Evolutionary conservation across 805 yeast genomes (phyloP).

Genomic region (Ogataea corticis): DNA sequence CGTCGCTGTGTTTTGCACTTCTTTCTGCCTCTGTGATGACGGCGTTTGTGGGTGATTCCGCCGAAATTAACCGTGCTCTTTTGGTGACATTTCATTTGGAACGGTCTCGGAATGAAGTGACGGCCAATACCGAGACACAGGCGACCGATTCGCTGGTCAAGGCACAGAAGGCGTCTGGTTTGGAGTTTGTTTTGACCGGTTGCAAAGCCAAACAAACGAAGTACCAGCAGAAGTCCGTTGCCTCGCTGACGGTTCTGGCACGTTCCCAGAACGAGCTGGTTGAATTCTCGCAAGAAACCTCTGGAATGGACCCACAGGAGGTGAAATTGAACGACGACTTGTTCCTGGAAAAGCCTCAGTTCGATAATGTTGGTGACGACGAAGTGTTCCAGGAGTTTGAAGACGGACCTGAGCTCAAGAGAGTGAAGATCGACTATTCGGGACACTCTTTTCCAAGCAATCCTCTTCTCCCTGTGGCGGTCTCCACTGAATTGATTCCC

Average conservation of each 20-base stretch:
- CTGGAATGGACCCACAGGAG: constrained; percentile 47
- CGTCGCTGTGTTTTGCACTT: constrained; percentile 43
- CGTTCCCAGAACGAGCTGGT: constrained; percentile 39
- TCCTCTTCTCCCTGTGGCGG: constrained; percentile 59
- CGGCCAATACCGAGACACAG: constrained; percentile 63
- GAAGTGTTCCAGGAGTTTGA: constrained; percentile 35
- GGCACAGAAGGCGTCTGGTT: constrained; percentile 58
- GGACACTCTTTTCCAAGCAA: constrained; percentile 9
- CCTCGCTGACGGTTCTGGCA: constrained; percentile 79
- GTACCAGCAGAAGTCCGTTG: constrained; percentile 68
- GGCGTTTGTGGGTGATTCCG: constrained; percentile 35
- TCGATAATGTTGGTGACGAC: constrained; percentile 57
- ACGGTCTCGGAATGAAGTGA: constrained; percentile 60
- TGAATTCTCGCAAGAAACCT: constrained; percentile 17
- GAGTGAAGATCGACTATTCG: constrained; percentile 43
- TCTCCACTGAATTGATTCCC: constrained; percentile 66
- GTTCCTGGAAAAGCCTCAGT: constrained; percentile 71
- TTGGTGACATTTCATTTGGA: constrained; percentile 62
- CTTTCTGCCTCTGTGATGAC: constrained; percentile 37
- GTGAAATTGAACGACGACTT: constrained; percentile 73
- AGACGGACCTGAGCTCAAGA: constrained; percentile 41
- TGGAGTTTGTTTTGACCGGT: constrained; percentile 75
- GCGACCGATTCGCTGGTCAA: constrained; percentile 54
- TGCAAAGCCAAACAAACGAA: constrained; percentile 86
- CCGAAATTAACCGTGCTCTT: constrained; percentile 33